phyloP scores from a whole-genome alignment of 305 asterid genomes.

The Fraxinus ornus region DNA sequence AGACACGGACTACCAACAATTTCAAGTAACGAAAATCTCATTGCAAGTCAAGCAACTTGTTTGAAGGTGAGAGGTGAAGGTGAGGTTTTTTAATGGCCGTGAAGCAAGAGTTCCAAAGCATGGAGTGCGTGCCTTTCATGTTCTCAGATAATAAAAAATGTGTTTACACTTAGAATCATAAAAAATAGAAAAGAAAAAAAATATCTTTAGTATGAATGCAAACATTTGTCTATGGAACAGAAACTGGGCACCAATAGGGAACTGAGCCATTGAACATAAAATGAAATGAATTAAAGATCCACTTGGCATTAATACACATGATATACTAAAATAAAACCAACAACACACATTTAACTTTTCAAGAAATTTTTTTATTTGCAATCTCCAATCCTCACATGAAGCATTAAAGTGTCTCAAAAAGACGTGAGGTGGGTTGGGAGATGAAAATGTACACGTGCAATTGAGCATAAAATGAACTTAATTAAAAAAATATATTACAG shows the following conservation, averaged over 20 bases:
- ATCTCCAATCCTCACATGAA: neutral
- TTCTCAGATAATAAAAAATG: neutral
- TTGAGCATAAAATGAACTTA: neutral
- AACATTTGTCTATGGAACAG: neutral
- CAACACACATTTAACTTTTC: neutral
- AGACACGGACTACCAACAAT: neutral
- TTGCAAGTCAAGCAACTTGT: neutral
- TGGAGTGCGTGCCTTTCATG: neutral
- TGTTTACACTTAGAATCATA: neutral
- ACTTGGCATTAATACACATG: neutral
- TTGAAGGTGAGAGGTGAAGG: neutral
- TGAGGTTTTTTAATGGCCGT: neutral
- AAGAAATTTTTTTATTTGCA: neutral
- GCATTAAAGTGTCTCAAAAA: conserved; percentile 11
- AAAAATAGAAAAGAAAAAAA: neutral
- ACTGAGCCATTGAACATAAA: neutral
- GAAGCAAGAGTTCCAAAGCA: neutral
- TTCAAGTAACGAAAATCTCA: neutral
- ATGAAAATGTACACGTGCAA: conserved; percentile 15
- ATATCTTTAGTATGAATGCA: neutral
- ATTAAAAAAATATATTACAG: conserved; percentile 9
- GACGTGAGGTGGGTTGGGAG: conserved; percentile 2
- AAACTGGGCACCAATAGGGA: neutral
- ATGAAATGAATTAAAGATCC: neutral
- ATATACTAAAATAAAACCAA: neutral